Evolutionary conservation across 441 rosid genomes (phyloP).

Genomic region (Daphne laureola): DNA sequence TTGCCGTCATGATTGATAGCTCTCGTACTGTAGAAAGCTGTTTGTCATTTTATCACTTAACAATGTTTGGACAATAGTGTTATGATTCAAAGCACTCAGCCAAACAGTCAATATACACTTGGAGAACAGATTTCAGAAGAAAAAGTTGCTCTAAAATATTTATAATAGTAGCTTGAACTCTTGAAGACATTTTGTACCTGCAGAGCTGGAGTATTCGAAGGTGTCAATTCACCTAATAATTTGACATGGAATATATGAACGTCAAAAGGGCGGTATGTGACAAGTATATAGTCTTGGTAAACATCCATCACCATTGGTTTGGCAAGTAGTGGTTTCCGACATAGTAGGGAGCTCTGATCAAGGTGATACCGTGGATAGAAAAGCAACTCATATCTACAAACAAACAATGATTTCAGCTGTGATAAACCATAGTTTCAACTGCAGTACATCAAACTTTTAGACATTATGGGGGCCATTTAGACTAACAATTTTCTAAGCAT

Average conservation of each 20-base stretch:
- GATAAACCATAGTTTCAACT: constrained; percentile 1
- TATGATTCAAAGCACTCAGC: constrained; percentile 3
- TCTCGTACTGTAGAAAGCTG: constrained; percentile 99
- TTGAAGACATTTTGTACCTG: constrained; percentile 55
- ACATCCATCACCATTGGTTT: constrained; percentile 98
- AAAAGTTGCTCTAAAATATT: constrained; percentile 12
- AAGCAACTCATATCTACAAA: constrained; percentile 83
- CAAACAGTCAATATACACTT: too few species aligned
- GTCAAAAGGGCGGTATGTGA: constrained; percentile 85
- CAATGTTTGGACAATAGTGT: constrained; percentile 51
- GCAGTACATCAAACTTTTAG: too few species aligned
- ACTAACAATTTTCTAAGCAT: too few species aligned
- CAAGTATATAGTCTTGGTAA: constrained; percentile 75
- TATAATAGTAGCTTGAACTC: constrained; percentile 5
- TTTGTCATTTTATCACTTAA: constrained; percentile 99
- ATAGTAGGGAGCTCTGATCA: constrained; percentile 86
- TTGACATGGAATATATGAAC: constrained; percentile 84
- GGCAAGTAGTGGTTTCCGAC: constrained; percentile 76
- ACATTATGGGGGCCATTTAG: too few species aligned
- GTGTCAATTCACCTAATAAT: constrained; percentile 70
- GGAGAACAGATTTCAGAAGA: constrained; percentile 12
- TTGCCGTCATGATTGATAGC: constrained; percentile 98
- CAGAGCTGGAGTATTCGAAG: constrained; percentile 65
- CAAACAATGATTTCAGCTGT: constrained; percentile 8
- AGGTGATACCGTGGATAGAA: constrained; percentile 97